Evolutionary conservation across 108 stramenopile genomes (phyloP), one percentile per base, ranked within the genome.

Genomic region (Fistulifera pelliculosa): DNA sequence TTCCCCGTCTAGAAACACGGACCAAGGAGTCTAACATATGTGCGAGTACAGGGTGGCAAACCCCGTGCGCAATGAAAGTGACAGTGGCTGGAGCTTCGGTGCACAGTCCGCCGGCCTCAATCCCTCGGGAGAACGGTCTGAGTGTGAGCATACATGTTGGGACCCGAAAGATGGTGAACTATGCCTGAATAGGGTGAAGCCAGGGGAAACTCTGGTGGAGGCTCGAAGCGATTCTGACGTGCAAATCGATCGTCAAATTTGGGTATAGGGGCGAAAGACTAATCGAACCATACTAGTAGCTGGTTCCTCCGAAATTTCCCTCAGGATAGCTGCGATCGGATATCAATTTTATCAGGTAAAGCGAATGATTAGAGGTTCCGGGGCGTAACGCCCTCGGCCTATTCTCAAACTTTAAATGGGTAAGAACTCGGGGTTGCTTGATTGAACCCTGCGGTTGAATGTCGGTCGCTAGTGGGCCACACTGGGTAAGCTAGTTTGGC

Each of bases 181-280:
- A 93, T 94, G 93, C 88, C 81, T 90, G 93, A 84, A 73, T 85
- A 90, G 88, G 88, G 81, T 76, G 79, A 90, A 90, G 88, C 83
- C 93, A 86, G 87, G 75, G 80, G 86, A 93, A 93, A 89, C 92
- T 83, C 85, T 87, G 91, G 83, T 93, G 87, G 87, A 88, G 79
- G 87, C 77, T 79, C 79, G 87, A 82, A 90, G 85, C 76, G 86
- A 83, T 89, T 85, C 80, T 90, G 87, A 89, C 87, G 87, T 83
- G 81, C 81, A 90, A 90, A 90, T 90, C 86, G 83, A 87, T 93
- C 92, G 81, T 85, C 76, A 83, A 85, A 90, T 77, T 81, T 93
- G 92, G 84, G 92, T 93, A 93, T 93, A 85, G 87, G 92, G 87
- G 89, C 93, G 82, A 94, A 94, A 94, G 93, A 90, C 93, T 90